phyloP scores from a whole-genome alignment of 1,284 basidiomycete species.

The Limonomyces culmigenus region DNA sequence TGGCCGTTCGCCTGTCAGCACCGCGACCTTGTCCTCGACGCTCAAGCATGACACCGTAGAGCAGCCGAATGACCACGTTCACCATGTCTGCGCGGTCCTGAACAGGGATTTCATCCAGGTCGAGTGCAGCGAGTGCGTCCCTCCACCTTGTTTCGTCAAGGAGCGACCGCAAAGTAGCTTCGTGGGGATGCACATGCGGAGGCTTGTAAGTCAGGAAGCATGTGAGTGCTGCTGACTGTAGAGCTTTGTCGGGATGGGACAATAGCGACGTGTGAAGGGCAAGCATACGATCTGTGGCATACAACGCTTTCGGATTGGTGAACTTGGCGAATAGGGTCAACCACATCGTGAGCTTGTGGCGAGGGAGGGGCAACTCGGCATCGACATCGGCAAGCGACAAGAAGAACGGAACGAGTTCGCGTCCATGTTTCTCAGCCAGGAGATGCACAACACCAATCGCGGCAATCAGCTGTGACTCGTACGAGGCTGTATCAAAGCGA shows the following conservation, averaged over 20 bases:
- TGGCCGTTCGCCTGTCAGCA: constrained; percentile 62
- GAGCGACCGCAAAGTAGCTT: constrained; percentile 51
- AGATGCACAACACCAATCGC: constrained; percentile 48
- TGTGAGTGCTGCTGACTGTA: constrained; percentile 67
- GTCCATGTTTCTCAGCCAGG: constrained; percentile 73
- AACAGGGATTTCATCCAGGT: constrained; percentile 46
- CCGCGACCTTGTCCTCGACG: constrained; percentile 56
- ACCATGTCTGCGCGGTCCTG: constrained; percentile 56
- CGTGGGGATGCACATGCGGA: constrained; percentile 46
- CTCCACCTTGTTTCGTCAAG: constrained; percentile 83
- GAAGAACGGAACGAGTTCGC: constrained; percentile 68
- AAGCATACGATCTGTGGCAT: constrained; percentile 52
- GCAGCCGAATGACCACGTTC: constrained; percentile 59
- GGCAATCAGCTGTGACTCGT: constrained; percentile 66
- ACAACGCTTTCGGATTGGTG: constrained; percentile 77
- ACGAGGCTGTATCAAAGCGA: constrained; percentile 58
- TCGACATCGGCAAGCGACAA: constrained; percentile 32
- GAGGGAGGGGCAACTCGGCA: constrained; percentile 26
- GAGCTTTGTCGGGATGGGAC: constrained; percentile 67
- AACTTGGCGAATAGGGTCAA: constrained; percentile 84
- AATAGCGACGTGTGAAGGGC: constrained; percentile 61
- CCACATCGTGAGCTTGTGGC: constrained; percentile 55
- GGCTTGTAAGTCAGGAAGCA: constrained; percentile 81
- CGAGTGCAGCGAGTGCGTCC: constrained; percentile 69
- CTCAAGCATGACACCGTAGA: constrained; percentile 87